A percentile compares a stretch with the other conserved stretches of the same genome.
phyloP scores from a whole-genome alignment of 306 rosid genomes.

The Cercis canadensis region DNA sequence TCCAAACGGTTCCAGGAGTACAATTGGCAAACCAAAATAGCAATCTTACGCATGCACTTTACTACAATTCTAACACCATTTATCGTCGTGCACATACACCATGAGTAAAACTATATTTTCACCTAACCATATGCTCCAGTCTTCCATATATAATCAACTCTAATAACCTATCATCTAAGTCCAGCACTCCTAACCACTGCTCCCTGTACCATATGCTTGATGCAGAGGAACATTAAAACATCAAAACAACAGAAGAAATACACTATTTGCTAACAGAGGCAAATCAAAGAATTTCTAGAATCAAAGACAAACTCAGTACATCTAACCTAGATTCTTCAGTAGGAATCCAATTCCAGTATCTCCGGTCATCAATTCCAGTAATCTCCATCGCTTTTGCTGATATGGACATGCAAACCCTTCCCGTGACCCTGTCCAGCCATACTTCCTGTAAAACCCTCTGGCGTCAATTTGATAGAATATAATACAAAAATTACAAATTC shows the following conservation, averaged over 20 bases:
- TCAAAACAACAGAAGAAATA: too few relatives aligned
- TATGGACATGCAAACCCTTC: conserved; percentile 67
- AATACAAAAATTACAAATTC: conserved; percentile 14
- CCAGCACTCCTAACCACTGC: conserved; percentile 4
- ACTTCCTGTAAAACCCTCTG: conserved; percentile 61
- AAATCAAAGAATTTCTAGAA: too few relatives aligned
- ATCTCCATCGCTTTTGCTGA: conserved; percentile 81
- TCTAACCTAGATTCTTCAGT: conserved; percentile 93
- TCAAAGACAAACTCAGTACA: too few relatives aligned
- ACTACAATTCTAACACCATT: conserved; percentile 16
- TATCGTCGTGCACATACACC: neutral
- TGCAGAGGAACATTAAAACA: conserved; percentile 8
- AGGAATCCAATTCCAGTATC: conserved; percentile 94
- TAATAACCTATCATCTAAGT: neutral
- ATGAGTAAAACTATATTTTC: neutral
- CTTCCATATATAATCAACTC: neutral
- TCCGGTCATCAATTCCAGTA: conserved; percentile 84
- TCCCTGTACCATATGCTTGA: conserved; percentile 9
- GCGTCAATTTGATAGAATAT: conserved; percentile 16
- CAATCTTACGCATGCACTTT: neutral
- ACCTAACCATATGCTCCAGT: neutral
- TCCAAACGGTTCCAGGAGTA: neutral
- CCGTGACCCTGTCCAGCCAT: conserved; percentile 84
- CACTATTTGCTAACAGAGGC: too few relatives aligned
- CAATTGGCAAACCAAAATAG: neutral